Evolutionary conservation across 768 basidiomycete genomes (phyloP).

Genomic region (Auriscalpium vulgare): DNA sequence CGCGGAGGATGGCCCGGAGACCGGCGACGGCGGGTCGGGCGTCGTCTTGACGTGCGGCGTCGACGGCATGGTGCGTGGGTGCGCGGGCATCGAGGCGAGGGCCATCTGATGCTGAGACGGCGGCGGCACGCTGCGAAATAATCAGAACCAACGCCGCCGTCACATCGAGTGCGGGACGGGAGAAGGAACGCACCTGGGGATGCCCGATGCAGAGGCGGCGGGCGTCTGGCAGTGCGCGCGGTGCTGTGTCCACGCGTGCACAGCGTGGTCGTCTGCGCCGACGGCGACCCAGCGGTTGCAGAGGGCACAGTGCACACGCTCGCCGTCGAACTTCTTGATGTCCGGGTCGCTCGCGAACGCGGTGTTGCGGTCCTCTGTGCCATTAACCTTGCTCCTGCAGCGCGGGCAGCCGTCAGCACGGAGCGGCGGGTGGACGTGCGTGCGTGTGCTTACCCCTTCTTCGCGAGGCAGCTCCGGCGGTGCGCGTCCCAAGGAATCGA

Average conservation of each 20-base stretch:
- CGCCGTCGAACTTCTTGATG: constrained; percentile 68
- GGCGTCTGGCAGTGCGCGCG: constrained; percentile 44
- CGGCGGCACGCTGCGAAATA: constrained; percentile 22
- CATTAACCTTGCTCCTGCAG: constrained; percentile 24
- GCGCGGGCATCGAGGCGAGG: constrained; percentile 22
- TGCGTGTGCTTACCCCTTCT: constrained; percentile 51
- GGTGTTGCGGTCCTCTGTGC: constrained; percentile 52
- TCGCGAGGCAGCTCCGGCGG: constrained; percentile 72
- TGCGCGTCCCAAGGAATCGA: constrained; percentile 88
- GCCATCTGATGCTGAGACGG: constrained; percentile 27
- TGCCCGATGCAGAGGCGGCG: constrained; percentile 5
- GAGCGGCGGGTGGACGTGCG: not conserved
- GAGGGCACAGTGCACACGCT: constrained; percentile 58
- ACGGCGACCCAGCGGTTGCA: constrained; percentile 66
- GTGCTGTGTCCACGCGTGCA: constrained; percentile 61
- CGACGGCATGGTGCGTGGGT: constrained; percentile 9
- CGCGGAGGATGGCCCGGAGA: constrained; percentile 1
- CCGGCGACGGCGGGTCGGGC: not conserved
- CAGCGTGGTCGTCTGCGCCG: constrained; percentile 55
- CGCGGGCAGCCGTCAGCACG: not conserved
- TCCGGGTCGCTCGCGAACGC: constrained; percentile 58
- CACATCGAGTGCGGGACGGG: not conserved
- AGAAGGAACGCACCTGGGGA: not conserved
- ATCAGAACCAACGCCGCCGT: not conserved
- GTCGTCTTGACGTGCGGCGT: constrained; percentile 3